Evolutionary conservation across 2,329 filamentous ascomycete species (phyloP).

Genomic region (Xylaria hypoxylon): DNA sequence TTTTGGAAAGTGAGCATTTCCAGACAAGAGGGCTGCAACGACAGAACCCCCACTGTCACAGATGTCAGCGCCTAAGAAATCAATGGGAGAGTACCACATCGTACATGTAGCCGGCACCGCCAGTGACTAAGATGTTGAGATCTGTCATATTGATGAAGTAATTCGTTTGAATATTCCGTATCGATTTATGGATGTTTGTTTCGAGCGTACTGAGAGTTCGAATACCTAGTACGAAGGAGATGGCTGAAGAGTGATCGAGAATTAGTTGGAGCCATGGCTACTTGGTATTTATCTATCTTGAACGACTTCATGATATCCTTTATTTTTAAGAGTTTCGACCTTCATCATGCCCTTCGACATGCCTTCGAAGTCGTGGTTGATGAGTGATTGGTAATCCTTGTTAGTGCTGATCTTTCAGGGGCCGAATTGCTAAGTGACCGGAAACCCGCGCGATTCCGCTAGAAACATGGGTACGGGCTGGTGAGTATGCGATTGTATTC

Average conservation of each 20-base stretch:
- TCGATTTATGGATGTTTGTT: neutral
- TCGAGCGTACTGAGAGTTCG: neutral
- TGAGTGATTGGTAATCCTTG: slow-evolving; percentile 15
- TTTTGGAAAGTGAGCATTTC: slow-evolving; percentile 41
- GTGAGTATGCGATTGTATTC: neutral
- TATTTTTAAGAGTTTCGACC: neutral
- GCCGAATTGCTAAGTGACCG: slow-evolving; percentile 18
- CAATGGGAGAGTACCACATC: neutral
- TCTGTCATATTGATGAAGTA: slow-evolving; percentile 29
- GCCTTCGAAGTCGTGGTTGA: neutral
- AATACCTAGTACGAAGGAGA: neutral
- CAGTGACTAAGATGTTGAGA: slow-evolving; percentile 46
- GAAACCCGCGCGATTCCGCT: slow-evolving; percentile 43
- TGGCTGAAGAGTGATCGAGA: neutral
- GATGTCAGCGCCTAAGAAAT: neutral
- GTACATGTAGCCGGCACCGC: slow-evolving; percentile 43
- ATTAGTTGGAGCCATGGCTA: neutral
- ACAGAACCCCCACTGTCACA: slow-evolving; percentile 50
- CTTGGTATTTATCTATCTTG: slow-evolving; percentile 3
- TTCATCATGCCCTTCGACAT: neutral
- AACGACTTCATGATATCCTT: neutral
- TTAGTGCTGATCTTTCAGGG: slow-evolving; percentile 6
- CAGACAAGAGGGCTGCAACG: slow-evolving; percentile 49
- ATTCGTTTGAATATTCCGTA: neutral
- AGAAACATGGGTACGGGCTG: slow-evolving; percentile 2